Evolutionary conservation across 2,329 filamentous ascomycete genomes (phyloP), one percentile per base, ranked within the genome.

Genomic region (Ceratocystis lukuohia): DNA sequence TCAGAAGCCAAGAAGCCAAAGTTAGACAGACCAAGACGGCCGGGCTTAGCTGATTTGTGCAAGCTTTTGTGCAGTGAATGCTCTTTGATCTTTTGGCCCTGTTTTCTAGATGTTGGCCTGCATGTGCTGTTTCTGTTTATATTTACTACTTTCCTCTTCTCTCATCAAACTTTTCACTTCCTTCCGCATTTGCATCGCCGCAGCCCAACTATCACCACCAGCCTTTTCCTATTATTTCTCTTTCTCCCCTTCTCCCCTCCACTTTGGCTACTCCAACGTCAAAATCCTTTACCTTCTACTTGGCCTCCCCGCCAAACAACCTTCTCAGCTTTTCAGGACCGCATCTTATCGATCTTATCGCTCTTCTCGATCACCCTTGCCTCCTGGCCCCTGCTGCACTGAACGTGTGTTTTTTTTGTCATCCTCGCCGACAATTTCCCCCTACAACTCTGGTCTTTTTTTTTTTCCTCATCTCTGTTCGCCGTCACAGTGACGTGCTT

Each of bases 401-500:
- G 22, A 15, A 10, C 12, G 56, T n/a, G 25, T 59, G 10, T 17
- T 59, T 28, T 37, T 33, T n/a, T 33, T 33, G 30, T 30, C 25
- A n/a, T 28, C 56, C 56, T 59, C 56, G 56, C 7, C 22, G 2
- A 28, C 5, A 17, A n/a, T 37, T n/a, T 37, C 56, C 20, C 28
- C 33, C 56, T 59, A 33, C 56, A 41, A 53, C 48, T 30, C 56
- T 59, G 12, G 10, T 5, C 28, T 30, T 64, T 64, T 30, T 66
- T 46, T 57, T 53, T 20, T 67, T 65, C 37, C 37, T 15, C 37
- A 15, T 15, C 37, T 46, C 48, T 62, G 64, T 37, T 66, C 64
- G 67, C 30, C 57, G 59, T 20, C 44, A 20, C 28, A 56, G 64
- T 67, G 66, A 67, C 66, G 66, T 67, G 66, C 66, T 67, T 37